Percentiles rank a stretch among this genome's conserved stretches.
phyloP scores from a whole-genome alignment of 345 rosid genomes.

The Hibiscus mutabilis region DNA sequence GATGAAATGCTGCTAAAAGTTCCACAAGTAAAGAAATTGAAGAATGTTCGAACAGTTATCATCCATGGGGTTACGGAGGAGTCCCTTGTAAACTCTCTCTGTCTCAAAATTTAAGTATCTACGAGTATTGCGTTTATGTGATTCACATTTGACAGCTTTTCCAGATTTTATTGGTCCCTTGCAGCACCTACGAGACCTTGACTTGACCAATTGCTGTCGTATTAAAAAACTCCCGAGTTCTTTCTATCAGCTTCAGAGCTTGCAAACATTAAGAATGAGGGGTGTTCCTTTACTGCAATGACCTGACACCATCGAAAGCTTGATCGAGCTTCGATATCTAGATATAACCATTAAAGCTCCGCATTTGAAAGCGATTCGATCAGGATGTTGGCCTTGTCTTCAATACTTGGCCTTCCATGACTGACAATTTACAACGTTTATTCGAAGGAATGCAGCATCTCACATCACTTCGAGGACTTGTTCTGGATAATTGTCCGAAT shows the following conservation, averaged over 20 bases:
- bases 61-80: neutral
- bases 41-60: neutral
- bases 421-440: neutral
- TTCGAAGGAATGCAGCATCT: neutral
- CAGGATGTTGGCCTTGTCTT: neutral
- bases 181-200: conserved; percentile 14
- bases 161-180: neutral
- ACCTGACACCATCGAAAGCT: neutral
- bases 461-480: neutral
- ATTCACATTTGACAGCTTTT: neutral
- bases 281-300: neutral
- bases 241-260: neutral
- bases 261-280: neutral
- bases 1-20: neutral
- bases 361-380: neutral
- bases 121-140: neutral
- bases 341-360: neutral
- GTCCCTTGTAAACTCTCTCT: neutral
- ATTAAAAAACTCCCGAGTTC: neutral
- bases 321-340: neutral
- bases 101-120: neutral
- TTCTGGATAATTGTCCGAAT: neutral
- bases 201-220: neutral
- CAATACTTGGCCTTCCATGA: neutral
- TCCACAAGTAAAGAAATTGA: neutral